A percentile compares a stretch with the other conserved stretches of the same genome.
Evolutionary conservation across 2,329 filamentous ascomycete species (phyloP).

Genomic region (Phyllosticta citriasiana): DNA sequence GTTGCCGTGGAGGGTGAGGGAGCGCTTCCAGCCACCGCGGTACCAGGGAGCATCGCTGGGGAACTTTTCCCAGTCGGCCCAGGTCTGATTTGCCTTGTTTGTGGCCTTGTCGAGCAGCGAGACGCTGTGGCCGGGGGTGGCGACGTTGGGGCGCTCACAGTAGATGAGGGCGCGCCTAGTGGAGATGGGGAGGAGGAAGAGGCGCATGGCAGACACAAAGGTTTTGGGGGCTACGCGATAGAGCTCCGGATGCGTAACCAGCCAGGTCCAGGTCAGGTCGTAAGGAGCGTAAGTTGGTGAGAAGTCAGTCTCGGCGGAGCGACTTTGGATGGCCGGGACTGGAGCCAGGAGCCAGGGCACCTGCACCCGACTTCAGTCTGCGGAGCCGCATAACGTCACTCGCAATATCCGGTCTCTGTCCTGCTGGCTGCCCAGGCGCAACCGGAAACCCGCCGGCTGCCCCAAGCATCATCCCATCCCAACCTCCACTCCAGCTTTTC

Average conservation of each 20-base stretch:
- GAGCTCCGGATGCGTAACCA: neutral
- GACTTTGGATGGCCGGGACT: too few relatives aligned
- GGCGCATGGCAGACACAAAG: slow-evolving; percentile 56
- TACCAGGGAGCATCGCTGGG: slow-evolving; percentile 39
- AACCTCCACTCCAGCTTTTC: neutral
- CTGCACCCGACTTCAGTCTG: too few relatives aligned
- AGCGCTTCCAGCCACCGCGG: slow-evolving; percentile 68
- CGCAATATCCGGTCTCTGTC: neutral
- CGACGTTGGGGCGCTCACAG: slow-evolving; percentile 58
- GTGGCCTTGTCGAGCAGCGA: slow-evolving; percentile 60
- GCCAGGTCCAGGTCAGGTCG: too few relatives aligned
- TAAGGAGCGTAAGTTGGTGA: neutral
- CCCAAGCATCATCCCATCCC: neutral
- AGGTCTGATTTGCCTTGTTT: slow-evolving; percentile 61
- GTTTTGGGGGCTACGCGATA: neutral
- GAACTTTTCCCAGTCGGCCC: slow-evolving; percentile 73
- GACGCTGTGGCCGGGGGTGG: slow-evolving; percentile 39
- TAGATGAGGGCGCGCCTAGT: slow-evolving; percentile 86
- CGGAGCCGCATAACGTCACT: neutral
- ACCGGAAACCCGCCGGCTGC: neutral
- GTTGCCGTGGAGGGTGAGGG: slow-evolving; percentile 79
- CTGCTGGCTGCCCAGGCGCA: neutral
- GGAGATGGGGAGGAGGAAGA: slow-evolving; percentile 89
- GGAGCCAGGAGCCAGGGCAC: too few relatives aligned
- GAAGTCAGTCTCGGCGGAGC: neutral